A percentile compares a stretch with the other conserved stretches of the same genome.
Evolutionary conservation across 768 basidiomycete genomes (phyloP).

Genomic region (Hypsizygus marmoreus): DNA sequence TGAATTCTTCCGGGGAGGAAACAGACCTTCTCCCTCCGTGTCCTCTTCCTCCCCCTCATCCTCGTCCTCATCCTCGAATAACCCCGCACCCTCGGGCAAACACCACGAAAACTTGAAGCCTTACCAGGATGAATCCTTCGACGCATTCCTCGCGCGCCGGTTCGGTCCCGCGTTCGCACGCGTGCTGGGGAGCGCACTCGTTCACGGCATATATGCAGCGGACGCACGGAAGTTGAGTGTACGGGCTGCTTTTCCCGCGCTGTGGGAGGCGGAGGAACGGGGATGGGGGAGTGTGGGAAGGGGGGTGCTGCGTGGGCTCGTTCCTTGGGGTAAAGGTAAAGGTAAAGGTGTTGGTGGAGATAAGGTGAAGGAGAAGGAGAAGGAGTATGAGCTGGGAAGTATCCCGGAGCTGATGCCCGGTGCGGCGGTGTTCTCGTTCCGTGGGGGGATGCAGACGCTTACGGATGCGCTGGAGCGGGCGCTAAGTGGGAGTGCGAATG

Average conservation of each 20-base stretch:
- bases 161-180: conserved; percentile 76
- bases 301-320: too few relatives aligned
- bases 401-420: conserved; percentile 48
- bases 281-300: conserved; percentile 73
- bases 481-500: conserved; percentile 52
- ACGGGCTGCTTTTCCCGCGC: conserved; percentile 70
- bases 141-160: conserved; percentile 72
- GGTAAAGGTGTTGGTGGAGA: conserved; percentile 14
- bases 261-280: conserved; percentile 70
- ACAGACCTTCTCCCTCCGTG: too few relatives aligned
- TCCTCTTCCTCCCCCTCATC: too few relatives aligned
- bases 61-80: too few relatives aligned
- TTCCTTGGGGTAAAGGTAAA: conserved; percentile 51
- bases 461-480: conserved; percentile 52
- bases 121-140: conserved; percentile 72
- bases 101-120: neutral
- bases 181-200: conserved; percentile 74
- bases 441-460: conserved; percentile 72
- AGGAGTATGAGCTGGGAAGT: conserved; percentile 51
- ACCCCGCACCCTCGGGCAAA: too few relatives aligned
- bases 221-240: conserved; percentile 77
- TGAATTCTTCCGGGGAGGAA: conserved; percentile 58
- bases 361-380: conserved; percentile 16
- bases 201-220: conserved; percentile 93
- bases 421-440: conserved; percentile 82